Conservation (phyloP, 1,139 yeast species). For the Kodamaea sp. region DNA sequence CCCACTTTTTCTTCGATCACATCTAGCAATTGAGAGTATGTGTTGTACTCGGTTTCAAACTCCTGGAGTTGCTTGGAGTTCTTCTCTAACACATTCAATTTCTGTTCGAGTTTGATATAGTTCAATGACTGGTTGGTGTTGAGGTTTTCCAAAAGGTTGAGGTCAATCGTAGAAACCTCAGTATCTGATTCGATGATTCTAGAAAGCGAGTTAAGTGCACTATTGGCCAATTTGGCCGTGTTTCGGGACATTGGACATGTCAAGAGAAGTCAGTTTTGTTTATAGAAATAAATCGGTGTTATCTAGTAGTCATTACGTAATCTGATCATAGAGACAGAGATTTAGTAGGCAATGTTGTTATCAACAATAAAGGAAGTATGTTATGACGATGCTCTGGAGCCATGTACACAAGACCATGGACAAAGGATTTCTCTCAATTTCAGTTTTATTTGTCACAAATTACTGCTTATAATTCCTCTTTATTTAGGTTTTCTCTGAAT, state of each 20-base stretch:
- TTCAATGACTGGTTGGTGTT: constrained; percentile 60
- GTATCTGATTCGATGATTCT: constrained; percentile 52
- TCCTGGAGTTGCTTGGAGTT: constrained; percentile 31
- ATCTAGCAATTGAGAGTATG: constrained; percentile 31
- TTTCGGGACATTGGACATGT: constrained; percentile 38
- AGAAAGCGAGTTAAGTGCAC: constrained; percentile 28
- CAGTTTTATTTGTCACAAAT: no score
- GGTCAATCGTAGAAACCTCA: constrained; percentile 51
- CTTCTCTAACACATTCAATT: constrained; percentile 38
- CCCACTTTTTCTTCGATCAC: constrained; percentile 48
- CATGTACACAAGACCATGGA: no score
- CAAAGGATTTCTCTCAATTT: no score
- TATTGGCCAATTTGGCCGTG: constrained; percentile 30
- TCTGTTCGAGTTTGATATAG: constrained; percentile 55
- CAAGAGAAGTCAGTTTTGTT: no score
- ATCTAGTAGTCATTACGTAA: no score
- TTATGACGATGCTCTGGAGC: no score
- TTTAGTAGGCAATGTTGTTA: no score
- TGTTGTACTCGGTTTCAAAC: constrained; percentile 32
- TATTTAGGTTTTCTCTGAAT: constrained; percentile 1
- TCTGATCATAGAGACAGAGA: no score
- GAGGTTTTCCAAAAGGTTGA: constrained; percentile 53
- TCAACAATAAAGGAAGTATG: no score
- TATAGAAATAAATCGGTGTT: no score
- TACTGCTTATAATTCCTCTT: no score